These are phyloP conservation scores for Pseudotsuga menziesii DNA, from an alignment of 75 land plant genomes.

Conservation along the genomic window DNA sequence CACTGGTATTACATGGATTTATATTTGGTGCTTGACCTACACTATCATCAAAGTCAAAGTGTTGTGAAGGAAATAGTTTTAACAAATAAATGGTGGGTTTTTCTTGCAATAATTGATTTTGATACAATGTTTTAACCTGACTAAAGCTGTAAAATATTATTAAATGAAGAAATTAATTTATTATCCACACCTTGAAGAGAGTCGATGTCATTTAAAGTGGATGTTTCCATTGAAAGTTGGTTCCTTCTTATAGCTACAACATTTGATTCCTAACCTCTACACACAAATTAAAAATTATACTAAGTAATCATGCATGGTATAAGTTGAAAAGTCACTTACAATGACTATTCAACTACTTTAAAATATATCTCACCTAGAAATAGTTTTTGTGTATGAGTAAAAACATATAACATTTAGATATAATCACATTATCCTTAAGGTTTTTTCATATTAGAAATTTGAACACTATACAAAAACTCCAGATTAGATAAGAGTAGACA, in stretches of 20 bases:
- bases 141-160: too few relatives aligned
- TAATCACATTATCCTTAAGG: not conserved
- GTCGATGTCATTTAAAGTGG: conserved; percentile 5
- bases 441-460: not conserved
- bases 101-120: too few relatives aligned
- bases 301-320: not conserved
- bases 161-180: too few relatives aligned
- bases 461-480: not conserved
- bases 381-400: too few relatives aligned
- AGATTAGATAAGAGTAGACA: not conserved
- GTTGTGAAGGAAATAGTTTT: too few relatives aligned
- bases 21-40: not conserved
- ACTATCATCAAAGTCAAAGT: too few relatives aligned
- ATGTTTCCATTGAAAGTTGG: too few relatives aligned
- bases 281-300: not conserved
- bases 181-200: conserved; percentile 1
- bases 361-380: not conserved
- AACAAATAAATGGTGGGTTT: too few relatives aligned
- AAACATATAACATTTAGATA: not conserved
- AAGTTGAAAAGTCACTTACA: not conserved
- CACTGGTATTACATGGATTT: not conserved
- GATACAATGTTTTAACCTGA: too few relatives aligned
- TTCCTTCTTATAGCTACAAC: conserved; percentile 39
- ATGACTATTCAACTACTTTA: not conserved
- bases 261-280: conserved; percentile 46